These are phyloP conservation scores for Zymoseptoria pseudotritici DNA, from an alignment of 2,329 filamentous ascomycete species.

Conservation along the genomic window DNA sequence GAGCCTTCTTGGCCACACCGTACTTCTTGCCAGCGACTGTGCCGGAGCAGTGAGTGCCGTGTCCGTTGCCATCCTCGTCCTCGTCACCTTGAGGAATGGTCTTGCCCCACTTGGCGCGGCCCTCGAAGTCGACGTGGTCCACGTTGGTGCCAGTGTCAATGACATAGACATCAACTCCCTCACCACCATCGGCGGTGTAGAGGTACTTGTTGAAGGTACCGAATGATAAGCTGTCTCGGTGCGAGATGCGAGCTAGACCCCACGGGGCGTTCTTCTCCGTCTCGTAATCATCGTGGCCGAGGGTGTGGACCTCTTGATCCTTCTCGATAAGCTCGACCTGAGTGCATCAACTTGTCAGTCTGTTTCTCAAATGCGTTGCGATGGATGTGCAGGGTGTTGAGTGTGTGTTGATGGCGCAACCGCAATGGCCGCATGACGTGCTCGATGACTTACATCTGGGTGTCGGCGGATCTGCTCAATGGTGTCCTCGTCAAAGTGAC, in stretches of 20 bases:
- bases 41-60: constrained; percentile 98
- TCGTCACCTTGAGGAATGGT: constrained; percentile 80
- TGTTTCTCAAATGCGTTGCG: neutral
- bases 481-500: constrained; percentile 87
- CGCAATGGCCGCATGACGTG: constrained; percentile 10
- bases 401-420: constrained; percentile 1
- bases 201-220: constrained; percentile 98
- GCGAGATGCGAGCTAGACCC: constrained; percentile 96
- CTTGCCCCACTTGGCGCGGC: constrained; percentile 92
- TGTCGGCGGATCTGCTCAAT: constrained; percentile 92
- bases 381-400: neutral
- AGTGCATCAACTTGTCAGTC: neutral
- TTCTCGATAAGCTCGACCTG: constrained; percentile 96
- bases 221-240: constrained; percentile 80
- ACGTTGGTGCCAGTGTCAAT: constrained; percentile 96
- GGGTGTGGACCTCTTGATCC: constrained; percentile 84
- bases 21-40: constrained; percentile 98
- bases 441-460: constrained; percentile 74
- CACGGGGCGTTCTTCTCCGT: constrained; percentile 93
- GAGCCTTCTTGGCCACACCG: constrained; percentile 98
- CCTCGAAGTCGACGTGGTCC: constrained; percentile 94
- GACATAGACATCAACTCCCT: constrained; percentile 97
- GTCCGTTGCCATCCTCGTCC: constrained; percentile 91
- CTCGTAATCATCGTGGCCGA: constrained; percentile 47
- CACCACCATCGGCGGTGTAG: constrained; percentile 79